Percentiles rank a stretch among this genome's conserved stretches.
Evolutionary conservation across 805 yeast genomes (phyloP).

Genomic region (Saturnispora ahearnii): DNA sequence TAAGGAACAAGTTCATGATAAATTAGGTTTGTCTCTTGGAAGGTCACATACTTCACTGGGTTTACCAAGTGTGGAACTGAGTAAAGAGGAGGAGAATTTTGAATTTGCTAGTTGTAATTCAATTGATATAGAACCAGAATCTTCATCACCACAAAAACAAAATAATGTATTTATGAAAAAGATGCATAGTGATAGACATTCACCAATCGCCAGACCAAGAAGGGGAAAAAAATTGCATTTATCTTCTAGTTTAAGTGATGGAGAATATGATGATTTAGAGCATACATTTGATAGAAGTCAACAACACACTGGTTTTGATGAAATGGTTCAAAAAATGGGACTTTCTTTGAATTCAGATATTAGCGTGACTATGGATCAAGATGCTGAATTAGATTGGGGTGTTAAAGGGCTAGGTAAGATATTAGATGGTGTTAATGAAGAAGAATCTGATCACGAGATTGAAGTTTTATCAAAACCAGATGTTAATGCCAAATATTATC

Average conservation of each 20-base stretch:
- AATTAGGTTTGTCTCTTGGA: constrained; percentile 2
- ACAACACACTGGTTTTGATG: not conserved
- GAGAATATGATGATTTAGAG: constrained; percentile 5
- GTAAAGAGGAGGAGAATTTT: not conserved
- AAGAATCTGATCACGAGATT: constrained; percentile 37
- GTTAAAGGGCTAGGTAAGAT: not conserved
- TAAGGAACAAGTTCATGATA: constrained; percentile 7
- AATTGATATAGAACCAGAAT: constrained; percentile 1
- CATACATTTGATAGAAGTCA: constrained; percentile 6
- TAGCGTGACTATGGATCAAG: not conserved
- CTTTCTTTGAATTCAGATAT: not conserved
- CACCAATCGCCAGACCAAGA: not conserved
- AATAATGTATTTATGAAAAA: not conserved
- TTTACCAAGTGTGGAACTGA: not conserved
- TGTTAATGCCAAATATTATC: not conserved
- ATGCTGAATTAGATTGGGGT: not conserved
- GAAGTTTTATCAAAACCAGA: constrained; percentile 28
- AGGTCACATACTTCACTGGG: not conserved
- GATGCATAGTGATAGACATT: not conserved
- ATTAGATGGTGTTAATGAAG: constrained; percentile 20
- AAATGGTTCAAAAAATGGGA: constrained; percentile 5
- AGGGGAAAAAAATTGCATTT: not conserved
- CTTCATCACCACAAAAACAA: not conserved
- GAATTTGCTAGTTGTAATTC: not conserved
- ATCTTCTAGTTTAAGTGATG: not conserved